Conservation (phyloP, 1,139 yeast species). For the Taiozyma sp. region DNA sequence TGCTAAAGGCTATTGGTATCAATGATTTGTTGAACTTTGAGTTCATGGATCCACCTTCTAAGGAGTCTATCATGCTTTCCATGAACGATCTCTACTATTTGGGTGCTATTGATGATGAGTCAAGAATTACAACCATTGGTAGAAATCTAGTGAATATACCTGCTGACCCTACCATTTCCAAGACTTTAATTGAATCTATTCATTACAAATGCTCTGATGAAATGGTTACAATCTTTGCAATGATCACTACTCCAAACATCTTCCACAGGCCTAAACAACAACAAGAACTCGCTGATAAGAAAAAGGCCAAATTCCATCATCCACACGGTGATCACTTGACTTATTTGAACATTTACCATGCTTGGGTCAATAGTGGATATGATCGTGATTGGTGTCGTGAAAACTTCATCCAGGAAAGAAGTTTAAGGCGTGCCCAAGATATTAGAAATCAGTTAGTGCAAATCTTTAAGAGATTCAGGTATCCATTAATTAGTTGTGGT, state of each 20-base stretch:
- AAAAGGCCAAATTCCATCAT: constrained; percentile 70
- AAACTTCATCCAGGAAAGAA: constrained; percentile 76
- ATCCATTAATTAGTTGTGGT: constrained; percentile 54
- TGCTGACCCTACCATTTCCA: constrained; percentile 89
- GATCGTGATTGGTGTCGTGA: constrained; percentile 76
- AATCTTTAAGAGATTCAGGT: constrained; percentile 53
- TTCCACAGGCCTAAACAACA: constrained; percentile 83
- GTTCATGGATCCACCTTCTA: constrained; percentile 73
- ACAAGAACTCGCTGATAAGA: constrained; percentile 70
- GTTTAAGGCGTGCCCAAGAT: constrained; percentile 71
- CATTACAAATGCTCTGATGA: constrained; percentile 79
- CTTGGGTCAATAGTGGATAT: constrained; percentile 63
- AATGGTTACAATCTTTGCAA: constrained; percentile 77
- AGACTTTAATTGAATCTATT: constrained; percentile 70
- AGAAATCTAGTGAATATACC: constrained; percentile 88
- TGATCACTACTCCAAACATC: constrained; percentile 84
- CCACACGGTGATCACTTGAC: constrained; percentile 87
- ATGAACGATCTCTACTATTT: constrained; percentile 78
- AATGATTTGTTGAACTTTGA: constrained; percentile 30
- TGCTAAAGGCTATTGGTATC: constrained; percentile 95
- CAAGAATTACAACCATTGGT: constrained; percentile 70
- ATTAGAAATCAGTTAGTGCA: constrained; percentile 65
- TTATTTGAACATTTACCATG: constrained; percentile 68
- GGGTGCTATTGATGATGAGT: constrained; percentile 78
- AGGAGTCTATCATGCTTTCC: constrained; percentile 68